phyloP scores from a whole-genome alignment of 2,329 filamentous ascomycete species.

The Microsporum canis region DNA sequence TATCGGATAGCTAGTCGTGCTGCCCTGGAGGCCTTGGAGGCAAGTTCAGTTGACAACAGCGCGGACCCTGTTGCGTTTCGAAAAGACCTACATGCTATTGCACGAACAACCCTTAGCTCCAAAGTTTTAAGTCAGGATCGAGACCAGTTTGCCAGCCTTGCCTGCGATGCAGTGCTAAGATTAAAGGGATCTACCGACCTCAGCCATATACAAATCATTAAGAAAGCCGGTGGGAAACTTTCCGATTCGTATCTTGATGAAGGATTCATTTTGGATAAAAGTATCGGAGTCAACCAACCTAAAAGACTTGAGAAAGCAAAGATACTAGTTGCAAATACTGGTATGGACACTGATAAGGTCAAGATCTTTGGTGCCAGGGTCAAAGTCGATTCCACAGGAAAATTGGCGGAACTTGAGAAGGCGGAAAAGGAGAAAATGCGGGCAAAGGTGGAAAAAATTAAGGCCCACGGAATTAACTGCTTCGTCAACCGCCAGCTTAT shows the following conservation, averaged over 20 bases:
- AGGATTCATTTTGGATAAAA: slow-evolving; percentile 98
- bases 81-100: slow-evolving; percentile 80
- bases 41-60: slow-evolving; percentile 81
- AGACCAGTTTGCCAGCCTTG: slow-evolving; percentile 79
- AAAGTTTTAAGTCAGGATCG: slow-evolving; percentile 90
- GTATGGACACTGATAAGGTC: slow-evolving; percentile 99
- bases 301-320: slow-evolving; percentile 97
- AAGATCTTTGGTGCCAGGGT: slow-evolving; percentile 98
- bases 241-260: slow-evolving; percentile 96
- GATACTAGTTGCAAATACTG: slow-evolving; percentile 93
- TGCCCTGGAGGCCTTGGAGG: slow-evolving; percentile 71
- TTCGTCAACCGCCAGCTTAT: slow-evolving; percentile 99
- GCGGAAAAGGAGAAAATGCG: slow-evolving; percentile 99
- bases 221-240: slow-evolving; percentile 96
- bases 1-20: slow-evolving; percentile 94
- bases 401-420: slow-evolving; percentile 96
- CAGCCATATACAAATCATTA: slow-evolving; percentile 98
- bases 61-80: slow-evolving; percentile 71
- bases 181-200: slow-evolving; percentile 85
- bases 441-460: slow-evolving; percentile 97
- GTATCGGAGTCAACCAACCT: slow-evolving; percentile 96
- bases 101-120: slow-evolving; percentile 88
- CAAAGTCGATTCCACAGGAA: slow-evolving; percentile 91
- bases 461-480: slow-evolving; percentile 97
- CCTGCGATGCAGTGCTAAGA: slow-evolving; percentile 80